Percentiles rank a stretch among this genome's conserved stretches.
phyloP scores from a whole-genome alignment of 768 basidiomycete genomes.

The Suillus subaureus region DNA sequence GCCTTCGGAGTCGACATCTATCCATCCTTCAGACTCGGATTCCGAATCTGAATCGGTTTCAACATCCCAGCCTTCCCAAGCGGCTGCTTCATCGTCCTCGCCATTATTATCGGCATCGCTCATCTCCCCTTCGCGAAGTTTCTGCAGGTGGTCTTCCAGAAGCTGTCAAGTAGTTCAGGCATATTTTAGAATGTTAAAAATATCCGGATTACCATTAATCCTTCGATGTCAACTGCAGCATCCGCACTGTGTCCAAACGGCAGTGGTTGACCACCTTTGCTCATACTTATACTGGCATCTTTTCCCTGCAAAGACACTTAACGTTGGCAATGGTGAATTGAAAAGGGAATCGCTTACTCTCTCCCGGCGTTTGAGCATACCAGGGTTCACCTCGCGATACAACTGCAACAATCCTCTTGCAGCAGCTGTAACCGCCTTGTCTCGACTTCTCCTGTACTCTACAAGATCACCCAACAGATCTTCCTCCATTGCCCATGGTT shows the following conservation, averaged over 20 bases:
- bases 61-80: constrained; percentile 90
- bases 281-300: constrained; percentile 79
- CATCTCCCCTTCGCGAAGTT: constrained; percentile 64
- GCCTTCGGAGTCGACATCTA: constrained; percentile 72
- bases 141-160: constrained; percentile 82
- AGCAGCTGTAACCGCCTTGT: constrained; percentile 91
- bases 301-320: constrained; percentile 64
- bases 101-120: constrained; percentile 57
- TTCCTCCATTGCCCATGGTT: constrained; percentile 97
- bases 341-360: constrained; percentile 50
- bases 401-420: constrained; percentile 85
- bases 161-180: constrained; percentile 49
- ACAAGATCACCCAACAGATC: constrained; percentile 90
- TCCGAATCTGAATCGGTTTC: constrained; percentile 67
- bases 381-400: constrained; percentile 96
- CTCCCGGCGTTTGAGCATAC: constrained; percentile 86
- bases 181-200: not conserved
- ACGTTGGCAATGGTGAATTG: not conserved
- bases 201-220: constrained; percentile 67
- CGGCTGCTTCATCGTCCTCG: constrained; percentile 59
- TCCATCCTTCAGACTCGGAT: constrained; percentile 73
- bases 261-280: constrained; percentile 62
- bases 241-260: constrained; percentile 82
- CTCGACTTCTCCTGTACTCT: constrained; percentile 93
- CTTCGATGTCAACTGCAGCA: constrained; percentile 85